phyloP scores from a whole-genome alignment of 2,329 filamentous ascomycete species.

The Aureobasidium mangrovei region DNA sequence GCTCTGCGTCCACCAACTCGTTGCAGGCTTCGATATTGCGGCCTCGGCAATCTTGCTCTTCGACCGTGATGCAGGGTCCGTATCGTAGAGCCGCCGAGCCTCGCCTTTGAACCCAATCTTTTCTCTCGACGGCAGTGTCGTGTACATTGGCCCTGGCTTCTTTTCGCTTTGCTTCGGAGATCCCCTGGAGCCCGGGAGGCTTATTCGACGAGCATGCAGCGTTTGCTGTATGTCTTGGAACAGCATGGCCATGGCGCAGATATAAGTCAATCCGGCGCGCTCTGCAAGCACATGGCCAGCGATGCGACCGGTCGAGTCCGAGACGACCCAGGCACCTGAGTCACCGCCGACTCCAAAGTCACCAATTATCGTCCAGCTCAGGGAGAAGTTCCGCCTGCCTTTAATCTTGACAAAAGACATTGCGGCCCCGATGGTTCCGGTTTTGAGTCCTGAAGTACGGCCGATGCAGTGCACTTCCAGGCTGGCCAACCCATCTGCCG shows the following conservation, averaged over 20 bases:
- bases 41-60: not conserved
- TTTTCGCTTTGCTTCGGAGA: no score
- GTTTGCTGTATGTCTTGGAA: conserved; percentile 77
- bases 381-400: conserved; percentile 70
- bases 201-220: conserved; percentile 47
- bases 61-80: not conserved
- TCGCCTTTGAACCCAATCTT: not conserved
- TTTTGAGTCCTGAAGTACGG: conserved; percentile 74
- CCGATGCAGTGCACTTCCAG: conserved; percentile 80
- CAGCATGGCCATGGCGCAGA: conserved; percentile 89
- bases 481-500: conserved; percentile 56
- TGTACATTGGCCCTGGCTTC: not conserved
- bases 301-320: conserved; percentile 66
- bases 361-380: conserved; percentile 56
- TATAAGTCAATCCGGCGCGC: conserved; percentile 69
- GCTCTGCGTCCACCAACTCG: conserved; percentile 3
- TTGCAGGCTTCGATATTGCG: not conserved
- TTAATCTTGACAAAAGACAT: conserved; percentile 82
- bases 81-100: not conserved
- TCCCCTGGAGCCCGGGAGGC: conserved; percentile 2
- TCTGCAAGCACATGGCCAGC: conserved; percentile 84
- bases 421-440: conserved; percentile 65
- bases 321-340: conserved; percentile 86
- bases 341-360: conserved; percentile 71
- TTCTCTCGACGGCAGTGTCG: not conserved